Conservation (phyloP, 352 stramenopile genomes). For the Globisporangium paddicum region DNA sequence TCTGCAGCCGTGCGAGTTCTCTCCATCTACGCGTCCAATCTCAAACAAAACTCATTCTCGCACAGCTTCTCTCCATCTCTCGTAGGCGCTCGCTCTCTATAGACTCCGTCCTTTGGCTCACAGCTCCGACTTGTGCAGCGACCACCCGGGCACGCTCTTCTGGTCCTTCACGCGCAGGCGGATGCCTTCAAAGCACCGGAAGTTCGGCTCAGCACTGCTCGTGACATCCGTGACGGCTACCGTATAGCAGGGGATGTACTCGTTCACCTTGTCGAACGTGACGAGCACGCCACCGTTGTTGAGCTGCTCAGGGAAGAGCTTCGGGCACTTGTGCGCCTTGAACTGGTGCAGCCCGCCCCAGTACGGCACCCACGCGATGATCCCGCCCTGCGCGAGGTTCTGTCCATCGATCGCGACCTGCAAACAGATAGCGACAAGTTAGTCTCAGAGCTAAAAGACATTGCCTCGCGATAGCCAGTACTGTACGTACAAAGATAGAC, state of each 20-base stretch:
- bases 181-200: conserved; percentile 72
- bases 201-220: conserved; percentile 22
- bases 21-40: background rate
- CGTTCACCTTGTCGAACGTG: conserved; percentile 64
- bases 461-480: background rate
- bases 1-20: background rate
- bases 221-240: conserved; percentile 6
- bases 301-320: conserved; percentile 53
- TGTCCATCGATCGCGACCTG: conserved; percentile 79
- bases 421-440: background rate
- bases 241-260: conserved; percentile 75
- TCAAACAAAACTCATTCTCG: background rate
- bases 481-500: conserved; percentile 72
- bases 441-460: background rate
- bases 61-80: background rate
- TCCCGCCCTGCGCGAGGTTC: conserved; percentile 68
- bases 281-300: conserved; percentile 68
- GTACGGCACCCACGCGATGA: conserved; percentile 68
- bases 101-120: conserved; percentile 10
- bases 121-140: conserved; percentile 47
- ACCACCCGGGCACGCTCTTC: conserved; percentile 79
- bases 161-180: conserved; percentile 80
- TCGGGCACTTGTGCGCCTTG: conserved; percentile 30
- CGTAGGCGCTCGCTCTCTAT: background rate
- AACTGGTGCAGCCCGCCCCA: conserved; percentile 59